These are phyloP conservation scores for Xylaria sp. DNA, from an alignment of 2,329 filamentous ascomycete species.

Conservation along the genomic window DNA sequence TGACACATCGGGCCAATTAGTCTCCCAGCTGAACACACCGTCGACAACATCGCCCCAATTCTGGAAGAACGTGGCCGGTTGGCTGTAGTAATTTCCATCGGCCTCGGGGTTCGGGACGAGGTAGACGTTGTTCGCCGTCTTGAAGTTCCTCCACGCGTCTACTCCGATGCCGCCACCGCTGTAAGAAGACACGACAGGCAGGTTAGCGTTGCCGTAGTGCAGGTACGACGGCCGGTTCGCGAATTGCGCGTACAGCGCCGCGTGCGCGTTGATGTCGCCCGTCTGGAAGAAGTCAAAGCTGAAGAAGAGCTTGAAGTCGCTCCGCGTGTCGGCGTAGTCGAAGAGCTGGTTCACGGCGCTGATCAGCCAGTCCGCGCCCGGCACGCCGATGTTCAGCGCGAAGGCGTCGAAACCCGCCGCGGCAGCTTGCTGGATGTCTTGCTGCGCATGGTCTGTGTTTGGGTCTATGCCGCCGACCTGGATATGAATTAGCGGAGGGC, in stretches of 20 bases:
- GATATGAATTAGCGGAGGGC: not conserved
- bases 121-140: slow-evolving; percentile 47
- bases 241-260: slow-evolving; percentile 44
- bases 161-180: slow-evolving; percentile 43
- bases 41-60: slow-evolving; percentile 50
- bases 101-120: slow-evolving; percentile 51
- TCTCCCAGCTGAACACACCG: slow-evolving; percentile 54
- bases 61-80: slow-evolving; percentile 45
- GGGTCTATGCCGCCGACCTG: slow-evolving; percentile 37
- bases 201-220: slow-evolving; percentile 44
- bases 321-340: slow-evolving; percentile 44
- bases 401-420: slow-evolving; percentile 50
- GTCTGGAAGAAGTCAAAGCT: slow-evolving; percentile 51
- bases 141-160: slow-evolving; percentile 47
- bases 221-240: slow-evolving; percentile 47
- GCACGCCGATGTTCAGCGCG: slow-evolving; percentile 51
- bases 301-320: slow-evolving; percentile 52
- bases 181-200: slow-evolving; percentile 51
- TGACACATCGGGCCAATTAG: slow-evolving; percentile 50
- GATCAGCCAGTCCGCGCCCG: slow-evolving; percentile 43
- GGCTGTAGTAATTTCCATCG: slow-evolving; percentile 49
- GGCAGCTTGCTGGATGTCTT: slow-evolving; percentile 50
- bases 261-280: slow-evolving; percentile 44
- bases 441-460: slow-evolving; percentile 42
- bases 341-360: slow-evolving; percentile 49